Conservation (phyloP, 2,329 filamentous ascomycete genomes). For the Uncinocarpus reesii region DNA sequence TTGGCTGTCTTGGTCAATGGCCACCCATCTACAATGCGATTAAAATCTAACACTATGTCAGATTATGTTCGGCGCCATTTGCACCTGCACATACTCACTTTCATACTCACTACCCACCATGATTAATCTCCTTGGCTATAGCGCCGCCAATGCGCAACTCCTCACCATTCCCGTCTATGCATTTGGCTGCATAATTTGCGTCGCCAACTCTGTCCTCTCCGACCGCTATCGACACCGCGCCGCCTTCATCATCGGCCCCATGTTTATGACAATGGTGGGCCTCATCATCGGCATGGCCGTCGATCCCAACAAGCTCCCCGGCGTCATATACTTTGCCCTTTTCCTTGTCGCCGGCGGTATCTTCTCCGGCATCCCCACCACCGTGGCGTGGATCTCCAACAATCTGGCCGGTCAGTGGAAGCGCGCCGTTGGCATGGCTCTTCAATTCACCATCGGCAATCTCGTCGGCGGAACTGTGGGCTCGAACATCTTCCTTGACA, state of each 20-base stretch:
- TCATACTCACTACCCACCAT: conserved; percentile 10
- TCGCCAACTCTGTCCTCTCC: conserved; percentile 27
- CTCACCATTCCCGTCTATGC: conserved; percentile 30
- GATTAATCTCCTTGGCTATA: conserved; percentile 24
- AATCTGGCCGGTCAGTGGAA: conserved; percentile 43
- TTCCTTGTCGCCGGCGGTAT: conserved; percentile 32
- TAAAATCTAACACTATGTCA: background rate
- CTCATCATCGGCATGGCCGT: conserved; percentile 30
- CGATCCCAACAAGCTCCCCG: conserved; percentile 15
- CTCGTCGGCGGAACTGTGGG: conserved; percentile 13
- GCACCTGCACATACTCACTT: conserved; percentile 3
- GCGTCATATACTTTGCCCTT: conserved; percentile 30
- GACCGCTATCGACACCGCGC: conserved; percentile 27
- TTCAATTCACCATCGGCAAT: conserved; percentile 50
- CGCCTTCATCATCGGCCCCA: conserved; percentile 27
- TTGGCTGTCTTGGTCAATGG: too few relatives aligned
- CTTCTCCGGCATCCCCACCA: conserved; percentile 27
- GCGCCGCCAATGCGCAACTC: conserved; percentile 29
- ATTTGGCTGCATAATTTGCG: conserved; percentile 13
- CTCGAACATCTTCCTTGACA: conserved; percentile 10
- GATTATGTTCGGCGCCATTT: conserved; percentile 10
- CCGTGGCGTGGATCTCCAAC: conserved; percentile 44
- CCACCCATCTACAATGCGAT: too few relatives aligned
- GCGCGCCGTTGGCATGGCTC: conserved; percentile 47
- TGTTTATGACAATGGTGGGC: conserved; percentile 25